Evolutionary conservation across 2,329 filamentous ascomycete species (phyloP), one percentile per base, ranked within the genome.

Genomic region (Ascochyta fabae): DNA sequence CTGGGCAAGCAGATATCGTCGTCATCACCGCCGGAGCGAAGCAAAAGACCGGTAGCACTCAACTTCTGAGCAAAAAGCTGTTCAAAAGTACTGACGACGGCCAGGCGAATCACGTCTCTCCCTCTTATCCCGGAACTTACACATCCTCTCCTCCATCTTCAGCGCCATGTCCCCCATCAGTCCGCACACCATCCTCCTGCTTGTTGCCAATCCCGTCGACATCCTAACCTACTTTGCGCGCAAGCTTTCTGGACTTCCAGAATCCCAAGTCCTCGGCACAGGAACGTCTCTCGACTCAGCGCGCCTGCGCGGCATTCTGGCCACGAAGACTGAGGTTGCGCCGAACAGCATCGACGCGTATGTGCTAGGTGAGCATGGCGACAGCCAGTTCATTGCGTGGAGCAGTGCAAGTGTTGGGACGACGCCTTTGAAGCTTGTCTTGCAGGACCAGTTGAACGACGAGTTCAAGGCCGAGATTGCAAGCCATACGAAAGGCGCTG

Each of bases 151-250:
- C 5, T 78, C 74, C n/a, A 78, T 81, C 15, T 75, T 84, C 29
- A 68, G 74, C 3, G 74, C 75, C 31, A 83, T 85, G 78, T 75
- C 73, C 12, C 81, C 82, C 0, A 80, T 85, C 51, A 73, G 71
- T 24, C 67, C 75, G 3, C 75, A 82, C 49, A 75, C 81, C 0
- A 78, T 85, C 27, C 64, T 85, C 0, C 69, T 85, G 1, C 68
- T 84, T 1, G 81, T 84, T 3, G 78, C 83, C 2, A 84, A 84
- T 64, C 83, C 83, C 0, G 82, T 85, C 19, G 83, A 85, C 62
- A 72, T 85, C 26, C 71, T 85, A 31, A 84, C 83, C 1, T 78
- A 79, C 41, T 77, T 84, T 46, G 80, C 79, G 4, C 76, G 78
- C 29, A 72, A 79, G 41, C 66, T 81, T 15, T 80, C 80, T 0